Conservation (phyloP, 2,329 filamentous ascomycete species). For the Trichoderma afroharzianum region DNA sequence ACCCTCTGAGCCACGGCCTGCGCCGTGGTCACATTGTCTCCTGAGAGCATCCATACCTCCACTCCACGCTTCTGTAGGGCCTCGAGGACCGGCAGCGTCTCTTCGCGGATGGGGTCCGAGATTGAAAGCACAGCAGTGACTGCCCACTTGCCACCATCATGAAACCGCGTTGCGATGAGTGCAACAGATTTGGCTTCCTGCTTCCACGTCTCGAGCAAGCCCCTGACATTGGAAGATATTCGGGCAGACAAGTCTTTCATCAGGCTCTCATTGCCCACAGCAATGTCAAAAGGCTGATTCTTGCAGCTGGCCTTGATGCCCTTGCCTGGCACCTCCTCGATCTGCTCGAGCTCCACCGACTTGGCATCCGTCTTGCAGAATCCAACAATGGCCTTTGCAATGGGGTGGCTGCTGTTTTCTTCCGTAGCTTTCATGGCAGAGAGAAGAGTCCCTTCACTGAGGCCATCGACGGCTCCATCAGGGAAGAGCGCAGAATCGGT, state of each 20-base stretch:
- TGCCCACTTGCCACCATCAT: constrained; percentile 34
- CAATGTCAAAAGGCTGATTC: constrained; percentile 43
- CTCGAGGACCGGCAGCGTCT: constrained; percentile 62
- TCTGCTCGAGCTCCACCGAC: constrained; percentile 34
- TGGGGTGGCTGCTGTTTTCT: constrained; percentile 69
- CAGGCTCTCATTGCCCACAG: constrained; percentile 72
- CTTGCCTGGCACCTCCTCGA: constrained; percentile 68
- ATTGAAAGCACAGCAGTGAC: constrained; percentile 69
- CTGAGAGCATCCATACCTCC: constrained; percentile 87
- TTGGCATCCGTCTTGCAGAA: constrained; percentile 50
- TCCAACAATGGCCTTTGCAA: constrained; percentile 65
- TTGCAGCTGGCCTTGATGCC: constrained; percentile 60
- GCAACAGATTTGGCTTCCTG: constrained; percentile 61
- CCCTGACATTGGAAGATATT: constrained; percentile 34
- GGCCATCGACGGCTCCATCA: constrained; percentile 23
- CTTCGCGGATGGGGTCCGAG: constrained; percentile 74
- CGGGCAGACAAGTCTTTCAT: constrained; percentile 49
- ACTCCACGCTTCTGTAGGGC: constrained; percentile 63
- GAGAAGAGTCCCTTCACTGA: constrained; percentile 38
- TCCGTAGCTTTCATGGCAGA: constrained; percentile 60
- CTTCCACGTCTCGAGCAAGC: constrained; percentile 55
- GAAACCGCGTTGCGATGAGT: constrained; percentile 47
- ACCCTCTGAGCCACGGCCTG: constrained; percentile 71
- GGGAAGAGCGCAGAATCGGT: constrained; percentile 50
- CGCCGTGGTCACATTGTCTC: constrained; percentile 85